Evolutionary conservation across 768 basidiomycete species (phyloP), one percentile per base, ranked within the genome.

Genomic region (Collybia nuda): DNA sequence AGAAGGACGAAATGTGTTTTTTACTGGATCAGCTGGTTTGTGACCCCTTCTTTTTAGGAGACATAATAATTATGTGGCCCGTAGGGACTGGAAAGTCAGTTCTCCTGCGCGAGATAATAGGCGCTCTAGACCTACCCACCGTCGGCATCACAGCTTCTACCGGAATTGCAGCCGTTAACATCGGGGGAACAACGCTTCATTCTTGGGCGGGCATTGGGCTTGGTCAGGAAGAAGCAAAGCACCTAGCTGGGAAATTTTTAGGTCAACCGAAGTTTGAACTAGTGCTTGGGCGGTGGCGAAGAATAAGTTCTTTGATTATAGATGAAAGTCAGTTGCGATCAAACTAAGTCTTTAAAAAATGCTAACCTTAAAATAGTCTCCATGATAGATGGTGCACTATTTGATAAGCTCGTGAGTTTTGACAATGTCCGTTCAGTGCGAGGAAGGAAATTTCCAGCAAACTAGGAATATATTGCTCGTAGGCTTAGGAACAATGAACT

Each of bases 121-220:
- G 59, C 60, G 26, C 73, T 75, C 39, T 73, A 61, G 56, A 71
- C 53, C 62, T 64, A 48, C 15, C n/a, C 18, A 53, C 57, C 0
- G 69, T 92, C n/a, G 90, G 80, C 6, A 82, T 93, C 47, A 93
- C 91, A 0, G 92, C 91, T 3, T 85, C 85, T 7, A 88, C 86
- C 1, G 86, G 86, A 0, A 88, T 88, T 29, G 92, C 92, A 3
- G 81, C 90, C 1, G 78, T 90, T 41, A 91, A 91, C 57, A 90
- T 95, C 47, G 87, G 87, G 4, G 92, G 92, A 2, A 73, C 74
- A 18, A 94, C 92, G 0, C 65, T 95, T 12, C 92, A 94, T 61
- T 87, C 86, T 3, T 88, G 81, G 86, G 88, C 86, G 1, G 91
- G 92, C 0, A 84, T 92, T 44, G 87, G 88, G 0, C 69, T 94